phyloP scores from a whole-genome alignment of 441 rosid species.

The Sinapis alba region DNA sequence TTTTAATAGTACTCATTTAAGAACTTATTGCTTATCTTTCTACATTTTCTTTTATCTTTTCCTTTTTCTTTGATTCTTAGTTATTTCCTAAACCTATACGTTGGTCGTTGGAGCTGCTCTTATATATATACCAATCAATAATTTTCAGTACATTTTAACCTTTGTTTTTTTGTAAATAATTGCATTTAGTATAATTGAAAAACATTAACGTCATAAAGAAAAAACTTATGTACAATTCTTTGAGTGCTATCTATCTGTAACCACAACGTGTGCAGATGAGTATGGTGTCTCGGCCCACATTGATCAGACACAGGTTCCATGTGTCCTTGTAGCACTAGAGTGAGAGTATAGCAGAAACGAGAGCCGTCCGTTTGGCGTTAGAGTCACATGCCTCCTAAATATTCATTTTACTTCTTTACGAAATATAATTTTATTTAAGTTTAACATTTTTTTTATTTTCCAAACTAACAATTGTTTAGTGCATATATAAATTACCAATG shows the following conservation, averaged over 20 bases:
- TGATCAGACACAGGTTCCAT: not conserved
- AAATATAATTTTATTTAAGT: not conserved
- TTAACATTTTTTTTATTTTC: not conserved
- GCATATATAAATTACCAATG: not conserved
- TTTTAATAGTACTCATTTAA: too few species aligned
- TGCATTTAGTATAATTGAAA: not conserved
- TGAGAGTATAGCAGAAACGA: not conserved
- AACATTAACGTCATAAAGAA: not conserved
- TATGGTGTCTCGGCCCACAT: not conserved
- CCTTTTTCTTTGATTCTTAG: too few species aligned
- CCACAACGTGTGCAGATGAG: not conserved
- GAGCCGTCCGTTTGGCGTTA: constrained; percentile 16
- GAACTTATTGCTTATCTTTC: too few species aligned
- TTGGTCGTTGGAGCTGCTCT: too few species aligned
- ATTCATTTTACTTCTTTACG: not conserved
- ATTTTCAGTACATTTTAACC: too few species aligned
- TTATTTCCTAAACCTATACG: too few species aligned
- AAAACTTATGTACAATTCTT: not conserved
- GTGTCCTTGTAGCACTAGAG: not conserved
- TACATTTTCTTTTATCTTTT: too few species aligned
- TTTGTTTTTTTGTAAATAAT: too few species aligned
- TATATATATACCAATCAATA: too few species aligned
- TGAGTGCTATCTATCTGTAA: not conserved
- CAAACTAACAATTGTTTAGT: not conserved
- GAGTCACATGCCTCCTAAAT: constrained; percentile 19